Evolutionary conservation across 306 rosid genomes (phyloP).

Genomic region (Rosa persica): DNA sequence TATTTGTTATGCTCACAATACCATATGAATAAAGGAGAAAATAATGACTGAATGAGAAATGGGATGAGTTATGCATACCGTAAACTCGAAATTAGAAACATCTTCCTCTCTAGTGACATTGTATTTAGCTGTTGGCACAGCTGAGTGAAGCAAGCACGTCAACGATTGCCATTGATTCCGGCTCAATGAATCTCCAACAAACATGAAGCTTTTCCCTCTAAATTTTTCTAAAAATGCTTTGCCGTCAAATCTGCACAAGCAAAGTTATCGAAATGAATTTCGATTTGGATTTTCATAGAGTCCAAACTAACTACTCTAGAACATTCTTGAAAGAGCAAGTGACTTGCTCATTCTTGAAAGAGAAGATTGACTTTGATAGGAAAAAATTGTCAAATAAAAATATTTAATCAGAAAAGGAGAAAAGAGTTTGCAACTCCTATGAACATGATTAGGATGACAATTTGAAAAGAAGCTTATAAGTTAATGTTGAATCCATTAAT

Average conservation of each 20-base stretch:
- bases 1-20: too few relatives aligned
- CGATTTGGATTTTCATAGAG: background rate
- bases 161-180: conserved; percentile 89
- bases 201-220: conserved; percentile 82
- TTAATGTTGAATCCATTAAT: too few relatives aligned
- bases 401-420: too few relatives aligned
- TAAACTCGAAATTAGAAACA: conserved; percentile 59
- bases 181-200: conserved; percentile 91
- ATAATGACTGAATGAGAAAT: background rate
- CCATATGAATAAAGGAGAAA: background rate
- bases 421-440: too few relatives aligned
- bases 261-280: background rate
- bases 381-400: too few relatives aligned
- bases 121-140: conserved; percentile 54
- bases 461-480: too few relatives aligned
- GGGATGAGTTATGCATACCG: conserved; percentile 36
- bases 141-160: conserved; percentile 72
- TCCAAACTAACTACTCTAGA: background rate
- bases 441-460: too few relatives aligned
- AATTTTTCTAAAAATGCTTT: conserved; percentile 50
- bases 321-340: background rate
- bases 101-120: conserved; percentile 44
- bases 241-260: conserved; percentile 60
- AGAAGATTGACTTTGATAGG: background rate
- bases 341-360: background rate